phyloP scores from a whole-genome alignment of 371 early-diverging fungal genomes.

The Saksenaea oblongispora region DNA sequence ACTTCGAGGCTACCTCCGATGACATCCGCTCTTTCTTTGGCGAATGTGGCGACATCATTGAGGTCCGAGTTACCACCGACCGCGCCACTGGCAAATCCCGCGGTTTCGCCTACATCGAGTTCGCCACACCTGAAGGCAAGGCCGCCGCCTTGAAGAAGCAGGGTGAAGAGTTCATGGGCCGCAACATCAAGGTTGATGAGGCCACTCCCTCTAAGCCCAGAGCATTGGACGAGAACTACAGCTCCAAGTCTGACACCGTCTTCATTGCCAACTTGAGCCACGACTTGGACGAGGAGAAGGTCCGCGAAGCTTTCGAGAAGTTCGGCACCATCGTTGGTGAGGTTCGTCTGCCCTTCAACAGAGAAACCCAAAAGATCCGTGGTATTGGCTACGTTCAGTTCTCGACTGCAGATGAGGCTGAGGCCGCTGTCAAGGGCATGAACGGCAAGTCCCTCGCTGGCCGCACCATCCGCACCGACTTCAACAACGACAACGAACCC shows the following conservation, averaged over 20 bases:
- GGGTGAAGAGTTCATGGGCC: constrained; percentile 71
- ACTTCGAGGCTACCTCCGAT: constrained; percentile 67
- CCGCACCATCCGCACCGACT: constrained; percentile 69
- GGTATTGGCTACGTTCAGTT: constrained; percentile 81
- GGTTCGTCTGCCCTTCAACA: constrained; percentile 70
- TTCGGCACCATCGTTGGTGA: constrained; percentile 79
- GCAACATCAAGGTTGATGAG: constrained; percentile 63
- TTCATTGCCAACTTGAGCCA: constrained; percentile 95
- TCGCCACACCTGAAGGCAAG: constrained; percentile 56
- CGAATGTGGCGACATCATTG: constrained; percentile 64
- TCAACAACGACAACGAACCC: constrained; percentile 49
- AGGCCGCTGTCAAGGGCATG: constrained; percentile 63
- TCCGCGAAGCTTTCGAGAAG: constrained; percentile 84
- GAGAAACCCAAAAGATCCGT: constrained; percentile 65
- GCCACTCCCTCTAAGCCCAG: constrained; percentile 34
- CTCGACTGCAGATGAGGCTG: constrained; percentile 60
- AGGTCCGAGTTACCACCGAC: constrained; percentile 70
- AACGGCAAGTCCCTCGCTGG: constrained; percentile 72
- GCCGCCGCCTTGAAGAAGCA: constrained; percentile 63
- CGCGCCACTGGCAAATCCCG: constrained; percentile 62
- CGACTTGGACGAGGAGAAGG: constrained; percentile 86
- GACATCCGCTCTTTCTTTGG: constrained; percentile 58
- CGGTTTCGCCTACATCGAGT: constrained; percentile 78
- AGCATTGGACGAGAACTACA: constrained; percentile 39
- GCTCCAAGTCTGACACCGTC: constrained; percentile 67